These are phyloP conservation scores for Calocera cornea DNA, from an alignment of 768 basidiomycete species.

Conservation along the genomic window DNA sequence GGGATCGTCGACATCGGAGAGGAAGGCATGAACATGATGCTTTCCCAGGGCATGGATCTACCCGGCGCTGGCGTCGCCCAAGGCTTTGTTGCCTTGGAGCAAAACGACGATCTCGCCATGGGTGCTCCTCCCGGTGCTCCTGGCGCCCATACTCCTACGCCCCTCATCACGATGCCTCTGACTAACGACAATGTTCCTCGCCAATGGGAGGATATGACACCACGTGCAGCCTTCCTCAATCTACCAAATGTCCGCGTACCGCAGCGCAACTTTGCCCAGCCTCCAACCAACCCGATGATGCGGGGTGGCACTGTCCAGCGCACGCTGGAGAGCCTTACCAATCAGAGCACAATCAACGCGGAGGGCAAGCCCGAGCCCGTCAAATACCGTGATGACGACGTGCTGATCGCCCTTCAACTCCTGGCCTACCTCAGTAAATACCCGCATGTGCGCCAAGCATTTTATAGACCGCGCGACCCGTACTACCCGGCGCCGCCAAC, in stretches of 20 bases:
- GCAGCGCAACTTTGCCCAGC: slow-evolving; percentile 3
- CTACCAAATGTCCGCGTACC: neutral
- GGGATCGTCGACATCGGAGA: slow-evolving; percentile 7
- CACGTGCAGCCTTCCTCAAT: neutral
- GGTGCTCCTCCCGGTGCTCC: slow-evolving; percentile 86
- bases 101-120: slow-evolving; percentile 82
- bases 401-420: slow-evolving; percentile 77
- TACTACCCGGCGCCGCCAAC: slow-evolving; percentile 43
- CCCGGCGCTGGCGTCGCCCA: slow-evolving; percentile 34
- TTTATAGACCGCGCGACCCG: slow-evolving; percentile 75
- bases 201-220: slow-evolving; percentile 2
- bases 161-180: slow-evolving; percentile 7
- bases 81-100: slow-evolving; percentile 44
- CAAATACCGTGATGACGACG: slow-evolving; percentile 81
- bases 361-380: slow-evolving; percentile 14
- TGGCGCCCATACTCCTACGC: slow-evolving; percentile 37
- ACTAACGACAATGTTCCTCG: neutral
- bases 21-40: slow-evolving; percentile 20
- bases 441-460: slow-evolving; percentile 89
- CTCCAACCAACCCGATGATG: neutral
- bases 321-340: neutral
- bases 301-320: neutral
- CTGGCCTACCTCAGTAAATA: slow-evolving; percentile 96
- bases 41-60: slow-evolving; percentile 9
- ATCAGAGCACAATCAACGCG: slow-evolving; percentile 1